Percentiles rank a stretch among this genome's conserved stretches.
These are phyloP conservation scores for Boletellus sp. DNA, from an alignment of 768 basidiomycete genomes.

Conservation along the genomic window DNA sequence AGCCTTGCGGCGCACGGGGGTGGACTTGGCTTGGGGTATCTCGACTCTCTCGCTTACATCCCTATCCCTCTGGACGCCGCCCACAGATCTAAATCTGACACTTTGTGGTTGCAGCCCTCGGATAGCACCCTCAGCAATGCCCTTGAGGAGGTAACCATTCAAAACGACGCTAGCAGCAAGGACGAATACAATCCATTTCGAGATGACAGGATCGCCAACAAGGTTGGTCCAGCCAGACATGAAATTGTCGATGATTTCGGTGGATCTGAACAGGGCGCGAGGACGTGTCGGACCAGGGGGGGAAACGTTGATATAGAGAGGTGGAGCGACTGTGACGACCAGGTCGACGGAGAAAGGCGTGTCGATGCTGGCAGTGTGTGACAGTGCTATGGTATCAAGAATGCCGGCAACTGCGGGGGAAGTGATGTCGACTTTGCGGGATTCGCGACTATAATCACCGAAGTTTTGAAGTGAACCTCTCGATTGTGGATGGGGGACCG, in stretches of 20 bases:
- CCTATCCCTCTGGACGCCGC: constrained; percentile 18
- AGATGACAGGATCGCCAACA: constrained; percentile 90
- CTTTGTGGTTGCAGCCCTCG: constrained; percentile 28
- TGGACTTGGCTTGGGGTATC: constrained; percentile 9
- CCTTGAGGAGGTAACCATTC: constrained; percentile 92
- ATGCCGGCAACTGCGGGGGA: constrained; percentile 55
- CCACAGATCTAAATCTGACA: constrained; percentile 29
- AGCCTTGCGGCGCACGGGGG: constrained; percentile 15
- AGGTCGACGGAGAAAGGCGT: constrained; percentile 36
- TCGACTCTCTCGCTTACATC: constrained; percentile 21
- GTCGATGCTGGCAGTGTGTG: constrained; percentile 16
- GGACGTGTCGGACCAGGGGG: constrained; percentile 32
- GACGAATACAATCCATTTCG: constrained; percentile 91
- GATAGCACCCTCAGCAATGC: constrained; percentile 59
- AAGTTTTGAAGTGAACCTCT: constrained; percentile 14
- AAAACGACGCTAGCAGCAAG: constrained; percentile 83
- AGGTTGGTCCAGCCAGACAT: constrained; percentile 88
- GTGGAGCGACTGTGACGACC: constrained; percentile 60
- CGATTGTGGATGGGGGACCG: constrained; percentile 43
- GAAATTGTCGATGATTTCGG: constrained; percentile 72
- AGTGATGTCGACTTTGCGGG: constrained; percentile 67
- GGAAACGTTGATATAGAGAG: constrained; percentile 51
- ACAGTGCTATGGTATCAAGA: constrained; percentile 51
- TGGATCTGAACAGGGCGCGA: constrained; percentile 34
- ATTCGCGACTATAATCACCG: constrained; percentile 17